Evolutionary conservation across 2,329 filamentous ascomycete genomes (phyloP).

Genomic region (Fusarium multiceps): DNA sequence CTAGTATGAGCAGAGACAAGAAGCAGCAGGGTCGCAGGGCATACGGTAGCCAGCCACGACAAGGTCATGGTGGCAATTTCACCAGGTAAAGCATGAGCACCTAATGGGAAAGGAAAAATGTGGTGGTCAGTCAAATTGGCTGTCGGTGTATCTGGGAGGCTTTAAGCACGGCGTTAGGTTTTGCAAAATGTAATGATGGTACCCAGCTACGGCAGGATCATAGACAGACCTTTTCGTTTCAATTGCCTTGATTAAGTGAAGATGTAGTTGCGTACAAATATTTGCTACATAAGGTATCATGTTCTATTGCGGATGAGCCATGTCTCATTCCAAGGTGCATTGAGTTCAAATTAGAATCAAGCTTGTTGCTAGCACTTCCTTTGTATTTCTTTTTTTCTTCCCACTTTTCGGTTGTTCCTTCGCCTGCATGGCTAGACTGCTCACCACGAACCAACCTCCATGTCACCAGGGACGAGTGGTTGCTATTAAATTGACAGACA

Average conservation of each 20-base stretch:
- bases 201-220: conserved; percentile 34
- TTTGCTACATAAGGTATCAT: not conserved
- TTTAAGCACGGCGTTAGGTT: conserved; percentile 48
- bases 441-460: not conserved
- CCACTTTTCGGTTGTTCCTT: not conserved
- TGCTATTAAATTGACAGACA: not conserved
- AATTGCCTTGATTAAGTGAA: conserved; percentile 7
- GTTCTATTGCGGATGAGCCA: not conserved
- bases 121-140: conserved; percentile 27
- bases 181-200: conserved; percentile 46
- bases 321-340: not conserved
- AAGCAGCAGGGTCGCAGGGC: conserved; percentile 70
- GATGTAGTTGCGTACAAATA: not conserved
- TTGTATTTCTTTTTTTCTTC: not conserved
- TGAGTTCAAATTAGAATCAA: not conserved
- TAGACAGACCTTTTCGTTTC: conserved; percentile 29
- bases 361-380: not conserved
- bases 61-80: conserved; percentile 53
- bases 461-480: not conserved
- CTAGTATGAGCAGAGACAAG: conserved; percentile 80
- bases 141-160: conserved; percentile 39
- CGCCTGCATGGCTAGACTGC: not conserved
- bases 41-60: conserved; percentile 83
- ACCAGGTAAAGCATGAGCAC: conserved; percentile 34
- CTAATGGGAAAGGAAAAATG: conserved; percentile 8